These are phyloP conservation scores for Epichloe gansuensis DNA, from an alignment of 2,329 filamentous ascomycete species.

Conservation along the genomic window DNA sequence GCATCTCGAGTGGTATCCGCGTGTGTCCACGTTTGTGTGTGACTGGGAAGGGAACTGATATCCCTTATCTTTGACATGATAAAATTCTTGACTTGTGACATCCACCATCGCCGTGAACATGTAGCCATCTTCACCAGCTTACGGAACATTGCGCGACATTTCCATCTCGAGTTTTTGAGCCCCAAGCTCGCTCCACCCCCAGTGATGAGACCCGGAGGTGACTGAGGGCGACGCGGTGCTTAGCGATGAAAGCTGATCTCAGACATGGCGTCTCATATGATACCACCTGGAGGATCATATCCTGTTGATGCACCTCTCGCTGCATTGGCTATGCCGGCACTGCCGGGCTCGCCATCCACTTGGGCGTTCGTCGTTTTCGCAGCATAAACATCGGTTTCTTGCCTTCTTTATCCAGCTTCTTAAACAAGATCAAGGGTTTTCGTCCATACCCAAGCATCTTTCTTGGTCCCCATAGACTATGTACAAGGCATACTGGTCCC, in stretches of 20 bases:
- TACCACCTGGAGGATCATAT: conserved; percentile 48
- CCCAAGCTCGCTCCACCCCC: neutral
- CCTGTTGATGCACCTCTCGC: conserved; percentile 31
- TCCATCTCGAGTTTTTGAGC: no score
- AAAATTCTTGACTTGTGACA: no score
- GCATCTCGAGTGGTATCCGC: no score
- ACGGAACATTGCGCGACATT: no score
- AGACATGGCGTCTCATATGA: conserved; percentile 31
- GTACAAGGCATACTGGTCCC: conserved; percentile 94
- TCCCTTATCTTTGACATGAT: no score
- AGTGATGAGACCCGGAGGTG: neutral
- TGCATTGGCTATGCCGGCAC: conserved; percentile 37
- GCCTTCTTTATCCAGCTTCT: conserved; percentile 91
- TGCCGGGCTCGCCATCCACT: conserved; percentile 41
- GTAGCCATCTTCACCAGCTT: no score
- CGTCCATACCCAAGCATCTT: conserved; percentile 78
- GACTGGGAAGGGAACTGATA: no score
- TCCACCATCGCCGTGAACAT: no score
- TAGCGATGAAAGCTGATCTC: no score
- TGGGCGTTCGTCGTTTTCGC: conserved; percentile 47
- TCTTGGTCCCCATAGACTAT: conserved; percentile 99
- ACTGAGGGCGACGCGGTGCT: neutral
- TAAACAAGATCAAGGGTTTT: conserved; percentile 95
- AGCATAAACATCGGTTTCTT: conserved; percentile 99
- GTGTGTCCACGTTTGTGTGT: no score